A percentile compares a stretch with the other conserved stretches of the same genome.
phyloP scores from a whole-genome alignment of 1,139 yeast species.

The Candida sp. region DNA sequence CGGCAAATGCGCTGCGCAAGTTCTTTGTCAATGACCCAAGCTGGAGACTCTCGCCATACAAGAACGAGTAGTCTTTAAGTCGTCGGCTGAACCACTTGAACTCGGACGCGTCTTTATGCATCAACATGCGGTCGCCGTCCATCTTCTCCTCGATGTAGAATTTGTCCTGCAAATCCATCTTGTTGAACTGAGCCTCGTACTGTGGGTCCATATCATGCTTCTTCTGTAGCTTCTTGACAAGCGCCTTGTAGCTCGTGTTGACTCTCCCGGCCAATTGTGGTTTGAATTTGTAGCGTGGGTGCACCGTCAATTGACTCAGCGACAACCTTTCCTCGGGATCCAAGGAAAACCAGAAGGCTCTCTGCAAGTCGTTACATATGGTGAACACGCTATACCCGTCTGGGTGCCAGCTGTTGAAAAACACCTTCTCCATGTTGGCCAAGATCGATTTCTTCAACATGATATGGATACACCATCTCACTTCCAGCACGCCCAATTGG shows the following conservation, averaged over 20 bases:
- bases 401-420: conserved; percentile 78
- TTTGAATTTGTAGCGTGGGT: conserved; percentile 59
- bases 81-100: conserved; percentile 71
- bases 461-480: conserved; percentile 72
- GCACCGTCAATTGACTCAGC: conserved; percentile 48
- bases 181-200: conserved; percentile 19
- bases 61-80: conserved; percentile 71
- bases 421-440: conserved; percentile 62
- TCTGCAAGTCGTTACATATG: conserved; percentile 68
- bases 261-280: conserved; percentile 74
- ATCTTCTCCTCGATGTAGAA: conserved; percentile 89
- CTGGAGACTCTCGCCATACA: conserved; percentile 69
- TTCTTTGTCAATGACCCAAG: conserved; percentile 68
- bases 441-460: conserved; percentile 63
- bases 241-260: conserved; percentile 47
- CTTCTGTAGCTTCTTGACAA: conserved; percentile 46
- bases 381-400: conserved; percentile 71
- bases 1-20: conserved; percentile 47
- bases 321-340: conserved; percentile 53
- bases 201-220: conserved; percentile 23
- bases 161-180: conserved; percentile 26
- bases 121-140: conserved; percentile 89
- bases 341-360: conserved; percentile 61
- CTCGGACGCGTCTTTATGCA: conserved; percentile 55
- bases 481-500: conserved; percentile 64